phyloP scores from a whole-genome alignment of 768 basidiomycete species.

The Saitozyma sp. region DNA sequence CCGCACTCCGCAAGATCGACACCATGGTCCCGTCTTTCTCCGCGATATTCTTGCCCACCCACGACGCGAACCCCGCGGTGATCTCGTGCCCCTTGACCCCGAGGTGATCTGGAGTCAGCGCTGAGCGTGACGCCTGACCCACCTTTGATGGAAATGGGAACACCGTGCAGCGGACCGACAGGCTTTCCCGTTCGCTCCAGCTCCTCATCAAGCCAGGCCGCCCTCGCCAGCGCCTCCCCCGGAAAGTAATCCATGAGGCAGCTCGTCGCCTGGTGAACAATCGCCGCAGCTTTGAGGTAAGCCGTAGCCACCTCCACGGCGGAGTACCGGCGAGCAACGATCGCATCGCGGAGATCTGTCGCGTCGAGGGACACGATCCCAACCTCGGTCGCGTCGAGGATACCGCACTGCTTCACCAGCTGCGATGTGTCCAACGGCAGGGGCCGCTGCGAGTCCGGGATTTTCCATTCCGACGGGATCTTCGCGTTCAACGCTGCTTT shows the following conservation, averaged over 20 bases:
- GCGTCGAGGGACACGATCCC: conserved; percentile 24
- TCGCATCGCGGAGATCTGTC: conserved; percentile 15
- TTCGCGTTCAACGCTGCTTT: conserved; percentile 3
- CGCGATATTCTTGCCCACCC: conserved; percentile 16
- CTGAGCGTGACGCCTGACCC: background rate
- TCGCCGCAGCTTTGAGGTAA: conserved; percentile 27
- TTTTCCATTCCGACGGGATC: conserved; percentile 13
- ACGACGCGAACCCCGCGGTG: conserved; percentile 21
- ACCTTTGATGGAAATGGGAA: conserved; percentile 40
- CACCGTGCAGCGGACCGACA: conserved; percentile 40
- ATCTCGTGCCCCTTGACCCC: conserved; percentile 19
- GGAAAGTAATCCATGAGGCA: conserved; percentile 38
- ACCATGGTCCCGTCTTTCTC: conserved; percentile 19
- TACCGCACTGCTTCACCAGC: conserved; percentile 2
- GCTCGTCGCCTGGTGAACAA: conserved; percentile 44
- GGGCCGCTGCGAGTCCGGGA: background rate
- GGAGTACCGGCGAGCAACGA: conserved; percentile 20
- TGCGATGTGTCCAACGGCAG: conserved; percentile 7
- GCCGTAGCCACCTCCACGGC: conserved; percentile 26
- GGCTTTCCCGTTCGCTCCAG: conserved; percentile 18
- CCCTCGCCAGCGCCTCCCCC: conserved; percentile 27
- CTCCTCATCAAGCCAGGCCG: conserved; percentile 25
- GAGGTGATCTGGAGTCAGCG: conserved; percentile 43
- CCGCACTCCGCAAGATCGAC: conserved; percentile 22
- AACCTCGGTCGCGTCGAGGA: conserved; percentile 9